A percentile compares a stretch with the other conserved stretches of the same genome.
Evolutionary conservation across 805 yeast species (phyloP).

Genomic region (Teunomyces panamensis): DNA sequence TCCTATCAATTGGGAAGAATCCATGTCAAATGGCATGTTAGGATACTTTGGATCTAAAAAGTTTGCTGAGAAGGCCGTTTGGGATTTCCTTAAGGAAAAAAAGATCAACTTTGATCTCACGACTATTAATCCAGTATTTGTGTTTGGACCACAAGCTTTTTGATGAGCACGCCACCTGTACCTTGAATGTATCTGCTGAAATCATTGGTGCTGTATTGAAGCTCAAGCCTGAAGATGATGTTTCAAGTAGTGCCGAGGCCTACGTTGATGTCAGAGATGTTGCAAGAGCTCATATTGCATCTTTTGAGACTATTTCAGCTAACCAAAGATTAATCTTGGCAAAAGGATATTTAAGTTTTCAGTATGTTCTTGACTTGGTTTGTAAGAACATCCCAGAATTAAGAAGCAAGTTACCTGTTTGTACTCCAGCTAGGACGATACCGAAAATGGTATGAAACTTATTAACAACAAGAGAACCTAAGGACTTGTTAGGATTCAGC

Average conservation of each 20-base stretch:
- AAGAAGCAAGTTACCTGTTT: constrained; percentile 13
- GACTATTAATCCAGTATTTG: constrained; percentile 37
- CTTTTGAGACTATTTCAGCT: constrained; percentile 10
- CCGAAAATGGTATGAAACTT: constrained; percentile 5
- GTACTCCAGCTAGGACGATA: constrained; percentile 14
- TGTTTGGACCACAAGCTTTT: constrained; percentile 45
- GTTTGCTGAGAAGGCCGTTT: constrained; percentile 58
- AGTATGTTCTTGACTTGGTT: constrained; percentile 19
- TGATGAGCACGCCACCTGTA: constrained; percentile 27
- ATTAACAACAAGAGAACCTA: constrained; percentile 18
- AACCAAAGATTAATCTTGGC: constrained; percentile 10
- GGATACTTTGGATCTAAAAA: constrained; percentile 61
- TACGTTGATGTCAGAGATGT: constrained; percentile 19
- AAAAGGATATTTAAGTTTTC: constrained; percentile 14
- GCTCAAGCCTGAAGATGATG: constrained; percentile 12
- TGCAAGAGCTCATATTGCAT: constrained; percentile 19
- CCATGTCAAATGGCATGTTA: constrained; percentile 31
- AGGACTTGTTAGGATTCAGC: constrained; percentile 17
- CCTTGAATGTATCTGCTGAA: constrained; percentile 34
- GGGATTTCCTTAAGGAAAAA: constrained; percentile 44
- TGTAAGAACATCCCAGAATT: constrained; percentile 21
- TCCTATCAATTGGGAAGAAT: constrained; percentile 49
- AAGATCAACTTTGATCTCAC: constrained; percentile 13
- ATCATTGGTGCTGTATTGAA: constrained; percentile 40
- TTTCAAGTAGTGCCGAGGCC: constrained; percentile 3